Conservation (phyloP, 179 eudicot genomes). For the Sideroxylon spinosum region DNA sequence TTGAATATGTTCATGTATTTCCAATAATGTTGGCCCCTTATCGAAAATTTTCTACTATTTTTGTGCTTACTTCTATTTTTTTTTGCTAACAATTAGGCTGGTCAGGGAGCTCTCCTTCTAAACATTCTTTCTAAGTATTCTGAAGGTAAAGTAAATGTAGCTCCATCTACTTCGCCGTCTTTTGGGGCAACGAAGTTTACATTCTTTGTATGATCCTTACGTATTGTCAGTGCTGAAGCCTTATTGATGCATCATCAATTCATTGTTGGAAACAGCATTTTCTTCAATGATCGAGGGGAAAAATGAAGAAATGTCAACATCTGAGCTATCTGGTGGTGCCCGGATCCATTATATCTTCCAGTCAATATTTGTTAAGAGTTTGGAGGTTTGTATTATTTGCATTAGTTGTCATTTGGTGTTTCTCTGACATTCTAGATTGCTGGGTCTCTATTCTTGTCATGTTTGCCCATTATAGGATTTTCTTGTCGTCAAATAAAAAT, state of each 20-base stretch:
- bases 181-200: not conserved
- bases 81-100: slow-evolving; percentile 40
- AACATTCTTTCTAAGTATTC: slow-evolving; percentile 72
- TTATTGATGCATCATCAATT: slow-evolving; percentile 11
- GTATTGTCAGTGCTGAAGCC: not conserved
- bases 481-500: not conserved
- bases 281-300: slow-evolving; percentile 81
- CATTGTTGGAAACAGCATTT: slow-evolving; percentile 49
- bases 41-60: not conserved
- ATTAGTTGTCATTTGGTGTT: not conserved
- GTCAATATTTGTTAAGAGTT: slow-evolving; percentile 64
- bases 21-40: too few relatives aligned
- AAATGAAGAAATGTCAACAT: slow-evolving; percentile 71
- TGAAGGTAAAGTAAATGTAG: slow-evolving; percentile 48
- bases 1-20: not conserved
- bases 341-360: slow-evolving; percentile 78
- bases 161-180: slow-evolving; percentile 1
- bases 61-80: not conserved
- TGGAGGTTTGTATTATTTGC: slow-evolving; percentile 56
- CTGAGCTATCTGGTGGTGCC: slow-evolving; percentile 85
- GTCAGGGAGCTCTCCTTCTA: slow-evolving; percentile 67
- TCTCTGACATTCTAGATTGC: slow-evolving; percentile 13
- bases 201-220: slow-evolving; percentile 1
- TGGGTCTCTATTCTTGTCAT: not conserved
- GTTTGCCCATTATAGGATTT: not conserved